Evolutionary conservation across 1,284 basidiomycete genomes (phyloP).

Genomic region (Tilletia walkeri): DNA sequence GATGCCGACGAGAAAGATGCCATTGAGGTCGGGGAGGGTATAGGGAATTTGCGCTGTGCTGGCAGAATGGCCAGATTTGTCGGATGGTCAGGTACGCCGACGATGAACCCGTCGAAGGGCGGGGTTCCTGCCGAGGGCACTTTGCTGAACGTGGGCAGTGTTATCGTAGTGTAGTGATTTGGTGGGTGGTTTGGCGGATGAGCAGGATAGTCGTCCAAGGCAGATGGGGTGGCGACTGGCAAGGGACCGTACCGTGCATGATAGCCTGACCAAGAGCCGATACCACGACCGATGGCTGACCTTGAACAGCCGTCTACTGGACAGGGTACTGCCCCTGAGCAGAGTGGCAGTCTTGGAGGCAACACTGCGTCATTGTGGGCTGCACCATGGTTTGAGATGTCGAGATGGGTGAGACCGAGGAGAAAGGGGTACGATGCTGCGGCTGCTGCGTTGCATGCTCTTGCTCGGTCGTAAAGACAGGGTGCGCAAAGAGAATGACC

Average conservation of each 20-base stretch:
- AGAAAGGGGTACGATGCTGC: constrained; percentile 22
- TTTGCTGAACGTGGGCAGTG: constrained; percentile 15
- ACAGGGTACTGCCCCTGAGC: constrained; percentile 41
- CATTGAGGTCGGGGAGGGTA: not conserved
- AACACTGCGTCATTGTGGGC: constrained; percentile 34
- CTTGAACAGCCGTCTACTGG: constrained; percentile 37
- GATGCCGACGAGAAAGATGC: constrained; percentile 19
- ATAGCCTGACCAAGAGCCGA: constrained; percentile 45
- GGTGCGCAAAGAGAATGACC: constrained; percentile 46
- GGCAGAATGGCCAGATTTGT: constrained; percentile 39
- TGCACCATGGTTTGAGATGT: constrained; percentile 14
- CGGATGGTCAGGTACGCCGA: constrained; percentile 39
- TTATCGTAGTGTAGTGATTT: not conserved
- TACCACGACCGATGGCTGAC: constrained; percentile 43
- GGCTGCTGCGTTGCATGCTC: constrained; percentile 17
- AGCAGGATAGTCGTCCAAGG: not conserved
- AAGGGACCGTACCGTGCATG: constrained; percentile 20
- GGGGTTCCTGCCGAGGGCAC: constrained; percentile 32
- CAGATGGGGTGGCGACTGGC: not conserved
- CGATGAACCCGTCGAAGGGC: constrained; percentile 47
- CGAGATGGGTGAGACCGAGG: too few species aligned
- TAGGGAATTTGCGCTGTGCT: constrained; percentile 38
- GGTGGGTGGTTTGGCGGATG: not conserved
- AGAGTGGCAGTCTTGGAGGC: constrained; percentile 43
- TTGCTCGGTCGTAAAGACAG: constrained; percentile 23